Conservation (phyloP, 306 rosid species). For the Casuarina glauca region DNA sequence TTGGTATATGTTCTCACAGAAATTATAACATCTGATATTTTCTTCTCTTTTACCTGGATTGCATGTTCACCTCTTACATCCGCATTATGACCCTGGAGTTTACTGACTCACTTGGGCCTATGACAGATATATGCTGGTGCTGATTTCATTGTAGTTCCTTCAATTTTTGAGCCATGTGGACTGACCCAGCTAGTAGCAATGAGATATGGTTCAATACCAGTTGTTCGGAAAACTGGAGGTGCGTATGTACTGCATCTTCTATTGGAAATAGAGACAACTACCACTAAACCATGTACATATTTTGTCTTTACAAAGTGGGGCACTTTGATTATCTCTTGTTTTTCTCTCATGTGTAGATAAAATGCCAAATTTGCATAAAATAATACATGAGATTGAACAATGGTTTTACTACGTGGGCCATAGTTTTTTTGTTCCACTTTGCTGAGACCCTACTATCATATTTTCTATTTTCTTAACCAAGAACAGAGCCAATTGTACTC, state of each 20-base stretch:
- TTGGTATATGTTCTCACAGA: constrained; percentile 60
- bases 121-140: constrained; percentile 90
- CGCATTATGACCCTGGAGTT: constrained; percentile 8
- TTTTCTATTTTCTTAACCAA: not conserved
- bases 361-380: not conserved
- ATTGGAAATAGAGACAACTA: not conserved
- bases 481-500: not conserved
- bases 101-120: constrained; percentile 10
- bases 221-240: constrained; percentile 98
- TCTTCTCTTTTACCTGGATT: not conserved
- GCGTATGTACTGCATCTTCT: constrained; percentile 2
- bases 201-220: constrained; percentile 97
- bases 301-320: not conserved
- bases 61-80: constrained; percentile 17
- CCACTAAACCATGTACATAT: not conserved
- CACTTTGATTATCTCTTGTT: not conserved
- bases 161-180: constrained; percentile 99
- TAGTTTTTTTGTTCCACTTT: not conserved
- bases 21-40: not conserved
- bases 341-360: not conserved
- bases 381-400: not conserved
- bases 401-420: not conserved
- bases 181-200: constrained; percentile 94
- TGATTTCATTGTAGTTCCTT: constrained; percentile 93
- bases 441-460: not conserved